Base-by-base conservation (phyloP, 1,139 yeast species). In the Nakaseomyces nivariensis region DNA sequence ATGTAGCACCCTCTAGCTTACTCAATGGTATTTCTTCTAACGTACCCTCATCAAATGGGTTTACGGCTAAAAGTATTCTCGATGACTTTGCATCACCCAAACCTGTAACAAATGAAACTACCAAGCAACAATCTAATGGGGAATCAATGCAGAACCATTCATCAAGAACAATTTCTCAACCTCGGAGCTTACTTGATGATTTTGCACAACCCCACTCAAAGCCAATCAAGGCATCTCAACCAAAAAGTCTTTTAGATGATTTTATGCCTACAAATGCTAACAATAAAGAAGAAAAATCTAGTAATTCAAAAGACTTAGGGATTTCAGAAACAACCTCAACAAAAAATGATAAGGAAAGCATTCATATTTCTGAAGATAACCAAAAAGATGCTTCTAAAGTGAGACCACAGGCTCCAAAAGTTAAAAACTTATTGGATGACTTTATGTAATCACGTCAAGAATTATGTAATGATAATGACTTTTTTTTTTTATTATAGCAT, bases 101-200 rank as follows among this genome's bases (percentile, higher is more conserved):
- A 50, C 40, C 37, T 37, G 26, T 5, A 6, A 5, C 26, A 22
- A 37, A 8, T 29, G 31, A 29, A 29, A 7, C 31, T 17, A 17
- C 22, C 22, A 17, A 17, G 22, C 22, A 17, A 17, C 22, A 17
- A 17, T 17, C 22, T 17, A 17, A 17, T 17, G 22, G 22, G 22
- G 22, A 17, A 17, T 3, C 22, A 17, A 17, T 17, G 37, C 13
- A 34, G 11, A 34, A n/a, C 7, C 31, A 47, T 17, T 27, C 46
- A 49, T 10, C 17, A 41, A 22, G 22, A 2, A 17, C 22, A 17
- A 17, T 17, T 17, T 17, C 22, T 17, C 45, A 42, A 13, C 40
- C 50, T 33, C 43, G 33, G 25, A 55, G 48, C 43, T 37, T 50
- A 33, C 40, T 51, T 10, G 55, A 52, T 41, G 47, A 46, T 6